These are phyloP conservation scores for Zoysia matrella DNA, from an alignment of 202 grass and related monocot genomes.

Conservation along the genomic window DNA sequence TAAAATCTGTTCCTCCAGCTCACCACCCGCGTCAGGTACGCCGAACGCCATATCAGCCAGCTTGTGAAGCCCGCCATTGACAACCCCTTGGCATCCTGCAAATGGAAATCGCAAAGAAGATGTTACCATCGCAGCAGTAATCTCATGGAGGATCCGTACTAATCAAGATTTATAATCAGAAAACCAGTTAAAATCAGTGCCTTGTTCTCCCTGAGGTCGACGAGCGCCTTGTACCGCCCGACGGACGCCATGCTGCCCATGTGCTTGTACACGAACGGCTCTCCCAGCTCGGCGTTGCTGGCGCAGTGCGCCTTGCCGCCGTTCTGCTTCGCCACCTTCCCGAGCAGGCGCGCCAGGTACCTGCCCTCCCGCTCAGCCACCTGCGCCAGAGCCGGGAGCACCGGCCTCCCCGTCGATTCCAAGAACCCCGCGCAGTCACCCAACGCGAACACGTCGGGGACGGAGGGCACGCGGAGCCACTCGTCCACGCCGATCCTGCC, in stretches of 20 bases:
- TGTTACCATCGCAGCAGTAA: background rate
- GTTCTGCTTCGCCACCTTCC: conserved; percentile 54
- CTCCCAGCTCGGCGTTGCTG: conserved; percentile 54
- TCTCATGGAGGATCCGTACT: background rate
- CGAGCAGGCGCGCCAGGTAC: conserved; percentile 68
- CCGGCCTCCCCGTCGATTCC: conserved; percentile 63
- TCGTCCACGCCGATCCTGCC: conserved; percentile 91
- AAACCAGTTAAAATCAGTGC: conserved; percentile 11
- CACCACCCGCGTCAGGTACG: conserved; percentile 86
- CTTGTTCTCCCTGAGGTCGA: conserved; percentile 92
- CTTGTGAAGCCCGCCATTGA: conserved; percentile 77
- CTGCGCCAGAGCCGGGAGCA: conserved; percentile 96
- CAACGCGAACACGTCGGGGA: conserved; percentile 82
- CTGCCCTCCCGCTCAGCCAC: conserved; percentile 90
- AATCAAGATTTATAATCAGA: background rate
- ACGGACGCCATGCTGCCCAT: conserved; percentile 96
- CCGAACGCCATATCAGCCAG: conserved; percentile 90
- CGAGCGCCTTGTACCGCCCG: conserved; percentile 90
- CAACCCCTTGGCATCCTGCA: conserved; percentile 62
- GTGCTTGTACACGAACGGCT: conserved; percentile 91
- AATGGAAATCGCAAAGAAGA: background rate
- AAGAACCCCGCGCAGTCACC: conserved; percentile 95
- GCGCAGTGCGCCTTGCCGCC: conserved; percentile 65
- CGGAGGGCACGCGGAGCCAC: conserved; percentile 76
- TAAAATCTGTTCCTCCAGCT: conserved; percentile 98